A percentile compares a stretch with the other conserved stretches of the same genome.
phyloP scores from a whole-genome alignment of 2,329 filamentous ascomycete species.

The Lojkania enalia region DNA sequence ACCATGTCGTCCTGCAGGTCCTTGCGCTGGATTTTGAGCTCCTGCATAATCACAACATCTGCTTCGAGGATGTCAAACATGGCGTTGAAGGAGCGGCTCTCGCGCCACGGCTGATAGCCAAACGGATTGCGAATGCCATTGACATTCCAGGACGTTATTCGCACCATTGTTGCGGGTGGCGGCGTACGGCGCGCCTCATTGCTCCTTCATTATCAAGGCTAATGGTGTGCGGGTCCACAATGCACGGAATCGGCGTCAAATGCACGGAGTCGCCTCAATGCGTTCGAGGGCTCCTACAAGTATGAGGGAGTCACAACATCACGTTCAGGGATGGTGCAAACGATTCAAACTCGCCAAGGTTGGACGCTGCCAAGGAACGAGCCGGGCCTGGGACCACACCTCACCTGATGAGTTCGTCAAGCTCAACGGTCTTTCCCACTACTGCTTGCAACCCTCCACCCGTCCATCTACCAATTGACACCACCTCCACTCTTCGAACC shows the following conservation, averaged over 20 bases:
- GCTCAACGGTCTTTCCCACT: conserved; percentile 24
- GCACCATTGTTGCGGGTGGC: conserved; percentile 62
- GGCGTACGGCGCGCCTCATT: neutral
- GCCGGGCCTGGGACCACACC: conserved; percentile 10
- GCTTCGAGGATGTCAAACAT: conserved; percentile 95
- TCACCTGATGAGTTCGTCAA: conserved; percentile 25
- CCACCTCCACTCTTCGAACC: conserved; percentile 28
- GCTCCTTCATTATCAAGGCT: neutral
- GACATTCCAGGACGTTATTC: conserved; percentile 68
- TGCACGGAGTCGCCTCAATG: neutral
- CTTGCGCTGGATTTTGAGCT: conserved; percentile 93
- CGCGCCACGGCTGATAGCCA: conserved; percentile 57
- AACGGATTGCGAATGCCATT: conserved; percentile 60
- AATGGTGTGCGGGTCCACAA: no score
- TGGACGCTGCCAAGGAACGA: neutral
- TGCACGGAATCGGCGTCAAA: no score
- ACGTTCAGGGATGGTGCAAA: conserved; percentile 20
- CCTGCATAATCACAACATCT: conserved; percentile 93
- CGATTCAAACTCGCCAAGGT: conserved; percentile 29
- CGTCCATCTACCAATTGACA: conserved; percentile 31
- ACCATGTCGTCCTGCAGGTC: conserved; percentile 96
- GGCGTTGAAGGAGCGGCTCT: conserved; percentile 54
- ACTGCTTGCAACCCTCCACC: conserved; percentile 5
- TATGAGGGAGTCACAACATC: conserved; percentile 10
- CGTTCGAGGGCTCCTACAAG: no score